phyloP scores from a whole-genome alignment of 2,329 filamentous ascomycete genomes.

The Didymosphaeria variabile region DNA sequence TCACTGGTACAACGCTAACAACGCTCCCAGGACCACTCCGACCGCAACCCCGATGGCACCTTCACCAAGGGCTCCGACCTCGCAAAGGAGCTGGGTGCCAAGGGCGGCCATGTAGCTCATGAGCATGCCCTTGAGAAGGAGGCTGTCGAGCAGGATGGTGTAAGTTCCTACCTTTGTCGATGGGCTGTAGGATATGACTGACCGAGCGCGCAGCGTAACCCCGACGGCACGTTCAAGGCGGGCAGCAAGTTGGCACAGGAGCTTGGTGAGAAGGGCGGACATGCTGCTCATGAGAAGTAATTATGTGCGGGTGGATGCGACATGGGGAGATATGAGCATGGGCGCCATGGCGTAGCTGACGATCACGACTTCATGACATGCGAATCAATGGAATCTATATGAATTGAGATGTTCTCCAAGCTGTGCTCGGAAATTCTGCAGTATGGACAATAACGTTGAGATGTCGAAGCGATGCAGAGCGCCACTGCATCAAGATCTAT shows the following conservation, averaged over 20 bases:
- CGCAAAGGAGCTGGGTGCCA: slow-evolving; percentile 49
- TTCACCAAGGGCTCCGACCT: slow-evolving; percentile 50
- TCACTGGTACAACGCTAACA: background rate
- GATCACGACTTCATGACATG: slow-evolving; percentile 4
- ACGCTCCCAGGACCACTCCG: slow-evolving; percentile 26
- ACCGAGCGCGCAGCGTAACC: slow-evolving; percentile 43
- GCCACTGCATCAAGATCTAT: too few relatives aligned
- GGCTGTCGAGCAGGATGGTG: slow-evolving; percentile 28
- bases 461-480: too few relatives aligned
- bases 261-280: slow-evolving; percentile 38
- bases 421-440: background rate
- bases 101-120: slow-evolving; percentile 47
- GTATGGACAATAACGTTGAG: too few relatives aligned
- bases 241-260: slow-evolving; percentile 39
- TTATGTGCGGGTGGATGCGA: background rate
- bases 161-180: slow-evolving; percentile 23
- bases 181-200: background rate
- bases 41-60: slow-evolving; percentile 51
- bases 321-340: background rate
- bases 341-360: background rate
- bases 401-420: background rate
- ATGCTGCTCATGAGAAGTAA: slow-evolving; percentile 23
- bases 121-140: slow-evolving; percentile 33
- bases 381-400: slow-evolving; percentile 4
- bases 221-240: slow-evolving; percentile 44